Evolutionary conservation across 2,329 filamentous ascomycete genomes (phyloP), one percentile per base, ranked within the genome.

Genomic region (Hymenoscyphus scutula): DNA sequence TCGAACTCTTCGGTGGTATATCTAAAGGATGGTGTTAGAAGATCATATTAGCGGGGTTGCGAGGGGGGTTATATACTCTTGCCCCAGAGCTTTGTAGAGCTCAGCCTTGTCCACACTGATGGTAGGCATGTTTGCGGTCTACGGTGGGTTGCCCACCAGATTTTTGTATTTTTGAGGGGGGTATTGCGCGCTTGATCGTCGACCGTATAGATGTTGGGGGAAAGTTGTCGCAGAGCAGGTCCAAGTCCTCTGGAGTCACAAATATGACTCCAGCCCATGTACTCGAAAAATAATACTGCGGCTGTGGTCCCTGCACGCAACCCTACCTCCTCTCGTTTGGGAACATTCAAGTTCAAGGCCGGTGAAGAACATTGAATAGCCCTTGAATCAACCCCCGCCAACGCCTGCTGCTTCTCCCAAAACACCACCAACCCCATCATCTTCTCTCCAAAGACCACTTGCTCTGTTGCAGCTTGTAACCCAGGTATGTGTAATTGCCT

Each of bases 1-100:
- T 99, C 95, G 75, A 99, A 99, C 74, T 96, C 91, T 72, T 96
- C 87, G 67, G 91, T 95, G 61, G 94, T 97, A 78, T 91, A 94
- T 70, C 90, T 93, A 5, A 73, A 69, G 69, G 59, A 15, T 60
- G 74, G 13, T 65, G 67, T 73, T 65, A 73, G 65, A 61, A 64
- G 41, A 66, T 58, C 62, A 68, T 60, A 32, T 62, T 38, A 58
- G 65, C 67, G 62, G 66, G 68, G 19, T 51, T 23, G 65, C 63
- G 65, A 68, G 68, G 66, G 74, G 78, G 71, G 15, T 17, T 30
- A 77, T 84, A 77, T 84, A 97, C 86, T 95, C 88, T 79, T 89
- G 88, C 74, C 92, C 94, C 64, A 99, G 85, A 76, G 91, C 92
- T 80, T 96, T 88, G 84, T 90, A 98, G 75, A 99, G 91, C 75